Evolutionary conservation across 83 land plant genomes (phyloP).

Genomic region (Diphasiastrum complanatum): DNA sequence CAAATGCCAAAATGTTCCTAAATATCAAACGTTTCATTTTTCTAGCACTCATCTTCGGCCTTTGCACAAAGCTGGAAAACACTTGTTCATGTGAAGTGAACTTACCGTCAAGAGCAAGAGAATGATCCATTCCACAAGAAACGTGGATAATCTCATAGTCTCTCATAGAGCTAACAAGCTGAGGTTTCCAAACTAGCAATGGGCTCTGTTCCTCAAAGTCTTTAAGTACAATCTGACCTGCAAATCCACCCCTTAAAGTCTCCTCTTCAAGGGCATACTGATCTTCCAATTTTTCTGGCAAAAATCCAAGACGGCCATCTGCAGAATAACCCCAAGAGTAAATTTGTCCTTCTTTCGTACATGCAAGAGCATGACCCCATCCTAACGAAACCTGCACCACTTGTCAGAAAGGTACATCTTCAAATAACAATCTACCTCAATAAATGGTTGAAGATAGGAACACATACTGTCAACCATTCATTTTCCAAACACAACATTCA

Average conservation of each 20-base stretch:
- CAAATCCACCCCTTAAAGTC: slow-evolving; percentile 26
- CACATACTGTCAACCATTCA: too few species aligned
- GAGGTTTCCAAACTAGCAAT: slow-evolving; percentile 71
- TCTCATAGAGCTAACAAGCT: slow-evolving; percentile 31
- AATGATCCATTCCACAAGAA: slow-evolving; percentile 92
- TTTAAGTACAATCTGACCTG: slow-evolving; percentile 43
- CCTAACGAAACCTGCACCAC: slow-evolving; percentile 69
- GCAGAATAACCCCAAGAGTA: slow-evolving; percentile 88
- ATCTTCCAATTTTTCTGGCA: slow-evolving; percentile 3
- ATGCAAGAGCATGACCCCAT: slow-evolving; percentile 95
- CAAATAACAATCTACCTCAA: background rate
- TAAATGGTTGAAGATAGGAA: too few species aligned
- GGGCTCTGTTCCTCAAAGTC: slow-evolving; percentile 58
- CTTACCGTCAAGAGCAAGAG: slow-evolving; percentile 68
- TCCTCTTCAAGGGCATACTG: background rate
- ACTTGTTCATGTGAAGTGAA: too few species aligned
- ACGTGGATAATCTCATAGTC: slow-evolving; percentile 41
- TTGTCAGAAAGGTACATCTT: background rate
- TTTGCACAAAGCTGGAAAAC: too few species aligned
- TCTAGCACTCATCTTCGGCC: background rate
- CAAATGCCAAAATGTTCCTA: too few species aligned
- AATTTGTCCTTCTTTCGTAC: slow-evolving; percentile 62
- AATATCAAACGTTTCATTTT: background rate
- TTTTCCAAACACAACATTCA: too few species aligned
- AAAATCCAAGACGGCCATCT: slow-evolving; percentile 71